Conservation (phyloP, 768 basidiomycete genomes). For the Phylloporus scabripes region DNA sequence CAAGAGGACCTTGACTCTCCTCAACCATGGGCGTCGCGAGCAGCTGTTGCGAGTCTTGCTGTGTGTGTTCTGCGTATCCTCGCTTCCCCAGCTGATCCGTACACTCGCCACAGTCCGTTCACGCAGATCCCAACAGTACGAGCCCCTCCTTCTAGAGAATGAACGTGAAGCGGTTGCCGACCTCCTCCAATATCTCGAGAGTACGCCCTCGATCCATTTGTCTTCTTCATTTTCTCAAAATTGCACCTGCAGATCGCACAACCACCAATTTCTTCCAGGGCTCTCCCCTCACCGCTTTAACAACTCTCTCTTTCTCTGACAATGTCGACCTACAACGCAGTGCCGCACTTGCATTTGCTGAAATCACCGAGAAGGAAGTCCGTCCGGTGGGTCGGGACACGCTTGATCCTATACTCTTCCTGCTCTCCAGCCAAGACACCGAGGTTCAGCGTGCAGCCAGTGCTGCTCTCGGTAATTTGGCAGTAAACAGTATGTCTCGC, state of each 20-base stretch:
- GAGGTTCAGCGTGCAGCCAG: constrained; percentile 98
- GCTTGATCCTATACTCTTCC: constrained; percentile 95
- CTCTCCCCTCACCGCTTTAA: constrained; percentile 85
- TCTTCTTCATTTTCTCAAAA: not conserved
- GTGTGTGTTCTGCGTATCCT: constrained; percentile 39
- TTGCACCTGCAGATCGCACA: constrained; percentile 59
- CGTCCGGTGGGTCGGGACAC: constrained; percentile 95
- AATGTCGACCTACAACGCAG: constrained; percentile 98
- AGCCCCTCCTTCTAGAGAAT: constrained; percentile 82
- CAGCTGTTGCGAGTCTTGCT: constrained; percentile 83
- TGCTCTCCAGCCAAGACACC: constrained; percentile 94
- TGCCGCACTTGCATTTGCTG: constrained; percentile 96
- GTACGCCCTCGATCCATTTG: constrained; percentile 42
- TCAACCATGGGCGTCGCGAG: constrained; percentile 62
- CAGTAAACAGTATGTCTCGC: constrained; percentile 83
- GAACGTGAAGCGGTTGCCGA: constrained; percentile 98
- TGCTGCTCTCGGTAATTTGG: constrained; percentile 94
- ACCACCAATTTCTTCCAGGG: constrained; percentile 99
- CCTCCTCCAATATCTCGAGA: constrained; percentile 94
- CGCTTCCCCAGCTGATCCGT: constrained; percentile 12
- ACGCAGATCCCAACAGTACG: constrained; percentile 80
- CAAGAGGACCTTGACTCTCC: not conserved
- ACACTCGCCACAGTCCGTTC: constrained; percentile 54
- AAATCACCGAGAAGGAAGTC: constrained; percentile 99
- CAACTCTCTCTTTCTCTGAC: constrained; percentile 96